Evolutionary conservation across 176 grass and related monocot species (phyloP).

Genomic region (Ensete ventricosum): DNA sequence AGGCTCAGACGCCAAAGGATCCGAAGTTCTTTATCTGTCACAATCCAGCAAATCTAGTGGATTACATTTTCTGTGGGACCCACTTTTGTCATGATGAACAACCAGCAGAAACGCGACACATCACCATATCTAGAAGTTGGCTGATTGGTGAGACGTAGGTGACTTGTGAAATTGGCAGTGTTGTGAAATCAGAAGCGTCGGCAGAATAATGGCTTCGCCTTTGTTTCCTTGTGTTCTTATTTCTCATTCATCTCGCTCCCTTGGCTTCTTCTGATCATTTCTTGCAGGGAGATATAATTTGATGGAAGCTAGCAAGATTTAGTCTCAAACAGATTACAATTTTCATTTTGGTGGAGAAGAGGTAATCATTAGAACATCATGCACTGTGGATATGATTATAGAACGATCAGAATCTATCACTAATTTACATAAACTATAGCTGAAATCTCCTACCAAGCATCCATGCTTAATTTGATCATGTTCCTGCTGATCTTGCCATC

Average conservation of each 20-base stretch:
- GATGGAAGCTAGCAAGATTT: background rate
- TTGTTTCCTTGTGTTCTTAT: background rate
- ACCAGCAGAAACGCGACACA: background rate
- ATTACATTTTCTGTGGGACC: too few species aligned
- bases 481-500: too few species aligned
- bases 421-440: too few species aligned
- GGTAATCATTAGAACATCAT: too few species aligned
- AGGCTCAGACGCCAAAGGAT: background rate
- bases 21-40: background rate
- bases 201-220: background rate
- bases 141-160: background rate
- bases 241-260: background rate
- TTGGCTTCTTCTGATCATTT: background rate
- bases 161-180: background rate
- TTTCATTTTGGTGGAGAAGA: too few species aligned
- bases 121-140: background rate
- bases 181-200: conserved; percentile 3
- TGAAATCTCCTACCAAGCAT: too few species aligned
- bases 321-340: too few species aligned
- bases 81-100: too few species aligned
- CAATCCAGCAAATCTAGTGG: too few species aligned
- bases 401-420: too few species aligned
- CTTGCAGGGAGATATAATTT: background rate
- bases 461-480: too few species aligned
- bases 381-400: too few species aligned